A percentile compares a stretch with the other conserved stretches of the same genome.
phyloP scores from a whole-genome alignment of 352 stramenopile species.

The Thalassiosira oceanica region DNA sequence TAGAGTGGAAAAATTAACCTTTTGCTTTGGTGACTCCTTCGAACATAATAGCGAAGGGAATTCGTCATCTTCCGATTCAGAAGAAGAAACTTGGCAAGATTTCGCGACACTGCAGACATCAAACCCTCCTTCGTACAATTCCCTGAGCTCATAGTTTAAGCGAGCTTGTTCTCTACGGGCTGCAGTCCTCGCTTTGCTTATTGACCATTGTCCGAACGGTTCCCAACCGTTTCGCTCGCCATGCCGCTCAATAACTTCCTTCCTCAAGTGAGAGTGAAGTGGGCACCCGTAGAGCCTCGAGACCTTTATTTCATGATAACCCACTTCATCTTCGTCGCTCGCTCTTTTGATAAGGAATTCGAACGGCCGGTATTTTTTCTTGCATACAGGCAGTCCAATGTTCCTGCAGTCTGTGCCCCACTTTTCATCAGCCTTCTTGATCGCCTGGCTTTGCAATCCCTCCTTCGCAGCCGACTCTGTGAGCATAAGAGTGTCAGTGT shows the following conservation, averaged over 20 bases:
- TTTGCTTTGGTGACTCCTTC: constrained; percentile 30
- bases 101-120: constrained; percentile 20
- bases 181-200: constrained; percentile 64
- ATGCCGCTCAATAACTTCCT: constrained; percentile 65
- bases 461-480: constrained; percentile 67
- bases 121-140: constrained; percentile 17
- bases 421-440: constrained; percentile 72
- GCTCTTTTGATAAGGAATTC: constrained; percentile 51
- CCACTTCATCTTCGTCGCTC: constrained; percentile 23
- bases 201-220: constrained; percentile 77
- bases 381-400: constrained; percentile 78
- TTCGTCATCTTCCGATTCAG: constrained; percentile 15
- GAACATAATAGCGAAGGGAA: constrained; percentile 6
- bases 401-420: constrained; percentile 69
- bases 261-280: constrained; percentile 62
- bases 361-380: constrained; percentile 82
- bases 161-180: constrained; percentile 46
- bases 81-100: too few relatives aligned
- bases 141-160: constrained; percentile 40
- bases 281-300: constrained; percentile 74
- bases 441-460: constrained; percentile 71
- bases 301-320: constrained; percentile 53
- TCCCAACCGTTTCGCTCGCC: constrained; percentile 75
- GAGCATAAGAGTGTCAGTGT: too few relatives aligned
- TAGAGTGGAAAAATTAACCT: constrained; percentile 45